Base-by-base conservation (phyloP, 2,329 filamentous ascomycete genomes). In the Penicillium thymicola region DNA sequence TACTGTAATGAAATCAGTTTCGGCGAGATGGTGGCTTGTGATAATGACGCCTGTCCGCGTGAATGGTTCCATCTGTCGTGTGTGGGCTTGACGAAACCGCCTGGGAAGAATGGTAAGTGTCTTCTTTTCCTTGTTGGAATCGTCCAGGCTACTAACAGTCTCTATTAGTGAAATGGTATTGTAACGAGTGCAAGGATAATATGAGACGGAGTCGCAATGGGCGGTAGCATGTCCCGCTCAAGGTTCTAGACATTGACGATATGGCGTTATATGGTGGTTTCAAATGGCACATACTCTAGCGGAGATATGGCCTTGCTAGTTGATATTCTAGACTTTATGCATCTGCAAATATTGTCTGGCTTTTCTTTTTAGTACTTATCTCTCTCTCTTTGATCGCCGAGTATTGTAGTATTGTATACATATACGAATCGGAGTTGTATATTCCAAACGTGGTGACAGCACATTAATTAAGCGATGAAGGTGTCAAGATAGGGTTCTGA, bases 31-130 rank as follows among this genome's bases (percentile, higher is more conserved):
- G 88, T 92, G 42, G 89, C 87, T 2, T 92, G 89, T 68, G 89
- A 92, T 70, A 85, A 85, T 8, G 83, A 87, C 57, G 83, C 84
- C 47, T 92, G 89, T 74, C 82, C 84, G 63, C 82, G 85, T 59
- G 89, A 92, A 73, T 92, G 89, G 89, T 93, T 92, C 77, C 89
- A 92, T 79, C 76, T 94, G 48, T 88, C 87, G 48, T 94, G 90
- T 72, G 89, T 91, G 30, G 90, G 90, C 27, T 75, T 94, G 66
- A 89, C 88, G 65, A 88, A 88, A 57, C 88, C 89, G 51, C 90
- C 90, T n/a, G 86, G 84, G 56, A 85, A 85, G 61, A 90, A 87
- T 73, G 84, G 88, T 90, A 75, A 79, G 86, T 83, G 61, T 58
- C 27, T 54, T 38, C 36, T 51, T 45, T 46, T 11, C 40, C 27